A percentile compares a stretch with the other conserved stretches of the same genome.
Conservation (phyloP, 2,329 filamentous ascomycete species). For the Exophiala xenobiotica region DNA sequence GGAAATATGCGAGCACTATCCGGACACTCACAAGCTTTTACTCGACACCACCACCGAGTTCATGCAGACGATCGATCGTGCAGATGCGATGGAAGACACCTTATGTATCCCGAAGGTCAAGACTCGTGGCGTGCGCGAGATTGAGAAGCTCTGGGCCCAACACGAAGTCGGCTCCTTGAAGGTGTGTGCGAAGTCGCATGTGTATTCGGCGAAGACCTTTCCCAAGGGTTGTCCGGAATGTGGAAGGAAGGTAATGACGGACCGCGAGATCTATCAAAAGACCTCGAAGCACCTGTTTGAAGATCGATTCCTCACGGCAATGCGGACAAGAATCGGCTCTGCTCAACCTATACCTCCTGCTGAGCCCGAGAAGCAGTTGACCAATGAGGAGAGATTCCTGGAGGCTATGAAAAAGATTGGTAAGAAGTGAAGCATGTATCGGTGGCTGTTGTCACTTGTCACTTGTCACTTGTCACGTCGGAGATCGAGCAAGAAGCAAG, state of each 20-base stretch:
- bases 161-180: constrained; percentile 12
- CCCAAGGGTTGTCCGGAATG: constrained; percentile 26
- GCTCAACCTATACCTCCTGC: background rate
- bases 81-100: background rate
- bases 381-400: constrained; percentile 16
- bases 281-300: constrained; percentile 17
- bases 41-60: background rate
- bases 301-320: constrained; percentile 7
- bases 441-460: too few relatives aligned
- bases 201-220: constrained; percentile 25
- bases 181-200: constrained; percentile 19
- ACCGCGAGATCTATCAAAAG: constrained; percentile 7
- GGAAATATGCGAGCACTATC: constrained; percentile 2
- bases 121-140: constrained; percentile 2
- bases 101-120: constrained; percentile 13
- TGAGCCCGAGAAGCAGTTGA: background rate
- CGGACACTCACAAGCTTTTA: background rate
- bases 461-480: too few relatives aligned
- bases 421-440: background rate
- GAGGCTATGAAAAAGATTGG: constrained; percentile 12
- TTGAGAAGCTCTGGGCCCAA: constrained; percentile 23
- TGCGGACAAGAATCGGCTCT: background rate
- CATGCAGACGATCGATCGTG: background rate
- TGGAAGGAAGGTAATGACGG: constrained; percentile 11
- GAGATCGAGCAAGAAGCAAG: too few relatives aligned